Conservation (phyloP, 345 rosid species). For the Odontarrhena argentea region DNA sequence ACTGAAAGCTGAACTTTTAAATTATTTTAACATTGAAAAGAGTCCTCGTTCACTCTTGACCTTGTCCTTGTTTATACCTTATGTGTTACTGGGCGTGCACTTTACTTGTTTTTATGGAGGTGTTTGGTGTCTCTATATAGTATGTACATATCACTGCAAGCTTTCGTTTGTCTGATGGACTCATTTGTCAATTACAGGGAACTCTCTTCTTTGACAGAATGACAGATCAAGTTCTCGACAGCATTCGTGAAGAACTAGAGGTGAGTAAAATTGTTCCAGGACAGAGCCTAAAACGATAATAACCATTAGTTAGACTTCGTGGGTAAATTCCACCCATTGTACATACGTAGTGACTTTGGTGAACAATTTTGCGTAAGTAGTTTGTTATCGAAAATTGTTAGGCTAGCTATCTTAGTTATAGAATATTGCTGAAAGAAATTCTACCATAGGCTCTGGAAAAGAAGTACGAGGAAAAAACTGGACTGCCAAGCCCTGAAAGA, state of each 20-base stretch:
- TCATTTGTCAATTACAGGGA: constrained; percentile 58
- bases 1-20: not conserved
- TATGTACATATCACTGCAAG: constrained; percentile 16
- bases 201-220: constrained; percentile 86
- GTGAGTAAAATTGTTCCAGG: constrained; percentile 47
- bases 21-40: not conserved
- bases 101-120: constrained; percentile 20
- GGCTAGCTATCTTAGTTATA: not conserved
- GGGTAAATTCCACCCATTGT: constrained; percentile 2
- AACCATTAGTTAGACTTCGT: not conserved
- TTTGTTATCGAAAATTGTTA: not conserved
- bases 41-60: not conserved
- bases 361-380: constrained; percentile 5
- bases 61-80: constrained; percentile 3
- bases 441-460: constrained; percentile 69
- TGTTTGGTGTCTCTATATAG: constrained; percentile 2
- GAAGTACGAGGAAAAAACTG: constrained; percentile 76
- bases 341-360: constrained; percentile 12
- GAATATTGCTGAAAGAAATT: constrained; percentile 32
- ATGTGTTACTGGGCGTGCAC: constrained; percentile 13
- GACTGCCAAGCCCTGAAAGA: constrained; percentile 78
- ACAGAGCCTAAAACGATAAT: constrained; percentile 8
- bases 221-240: constrained; percentile 78
- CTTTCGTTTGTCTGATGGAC: constrained; percentile 21
- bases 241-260: constrained; percentile 63